Evolutionary conservation across 768 basidiomycete genomes (phyloP), one percentile per base, ranked within the genome.

Genomic region (Omphalotus guepiniiformis): DNA sequence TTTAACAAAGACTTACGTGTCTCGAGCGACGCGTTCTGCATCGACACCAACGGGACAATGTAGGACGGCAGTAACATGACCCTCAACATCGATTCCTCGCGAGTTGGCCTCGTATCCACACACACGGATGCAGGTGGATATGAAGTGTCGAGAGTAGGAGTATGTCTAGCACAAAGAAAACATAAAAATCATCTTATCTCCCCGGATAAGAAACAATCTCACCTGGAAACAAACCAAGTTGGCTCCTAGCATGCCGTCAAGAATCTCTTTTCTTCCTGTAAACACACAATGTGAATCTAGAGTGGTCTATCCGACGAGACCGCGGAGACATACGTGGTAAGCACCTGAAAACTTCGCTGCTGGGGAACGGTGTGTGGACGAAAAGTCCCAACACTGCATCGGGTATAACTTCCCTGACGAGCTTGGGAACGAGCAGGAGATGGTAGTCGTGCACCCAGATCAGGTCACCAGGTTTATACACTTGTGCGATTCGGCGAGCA

Each of bases 401-500:
- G 43, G 82, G 73, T 25, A 91, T 70, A 13, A 78, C 67, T 59
- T 80, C 80, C 45, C 95, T 82, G 47, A 97, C 70, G 56, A 95
- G 75, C 58, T 85, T 81, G 5, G 95, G 95, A 2, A 92, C 83
- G 48, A 98, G 82, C 46, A 98, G 79, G 27, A 97, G 76, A 62
- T 99, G 95, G 71, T 99, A 99, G 72, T 98, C 95, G 65, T 90
- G 88, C 9, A 92, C 79, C 89, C 89, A 89, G 54, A 98, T 80
- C 23, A 99, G 75, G 63, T 99, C 95, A n/a, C 94, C 93, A 0
- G 85, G 83, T 39, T 69, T 73, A 70, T 93, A 93, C 2, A 91
- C 70, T 49, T 85, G 79, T 2, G 83, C 81, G 40, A 93, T 84
- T 53, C 68, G 74, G 28, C 72, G 69, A 6, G 93, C 92, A 63